Evolutionary conservation across 179 eudicot species (phyloP).

Genomic region (Gypsophila paniculata): DNA sequence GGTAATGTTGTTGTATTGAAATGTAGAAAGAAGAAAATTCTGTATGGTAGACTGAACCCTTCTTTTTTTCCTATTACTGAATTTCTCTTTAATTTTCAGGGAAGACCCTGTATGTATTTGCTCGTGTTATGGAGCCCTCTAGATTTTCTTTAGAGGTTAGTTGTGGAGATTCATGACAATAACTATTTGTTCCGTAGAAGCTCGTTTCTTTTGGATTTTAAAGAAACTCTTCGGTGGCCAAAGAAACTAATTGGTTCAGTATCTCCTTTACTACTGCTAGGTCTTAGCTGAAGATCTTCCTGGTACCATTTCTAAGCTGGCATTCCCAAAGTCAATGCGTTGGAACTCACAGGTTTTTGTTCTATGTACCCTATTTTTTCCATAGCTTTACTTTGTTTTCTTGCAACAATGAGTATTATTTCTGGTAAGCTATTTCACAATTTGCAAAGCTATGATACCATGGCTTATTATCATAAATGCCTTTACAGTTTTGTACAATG

Average conservation of each 20-base stretch:
- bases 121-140: constrained; percentile 76
- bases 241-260: constrained; percentile 16
- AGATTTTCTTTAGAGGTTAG: constrained; percentile 76
- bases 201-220: constrained; percentile 11
- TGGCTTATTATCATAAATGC: background rate
- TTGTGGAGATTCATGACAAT: constrained; percentile 6
- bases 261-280: constrained; percentile 29
- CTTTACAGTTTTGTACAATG: background rate
- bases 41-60: background rate
- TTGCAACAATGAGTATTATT: no score
- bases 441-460: background rate
- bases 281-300: constrained; percentile 89
- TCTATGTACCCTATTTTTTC: no score
- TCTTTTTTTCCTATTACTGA: constrained; percentile 2
- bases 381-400: background rate
- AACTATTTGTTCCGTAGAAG: background rate
- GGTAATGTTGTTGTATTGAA: background rate
- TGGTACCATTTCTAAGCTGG: constrained; percentile 57
- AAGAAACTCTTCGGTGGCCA: constrained; percentile 10
- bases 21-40: background rate
- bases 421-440: background rate
- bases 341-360: constrained; percentile 89
- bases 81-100: constrained; percentile 43
- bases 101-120: constrained; percentile 78
- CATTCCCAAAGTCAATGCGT: constrained; percentile 97